A percentile compares a stretch with the other conserved stretches of the same genome.
Conservation (phyloP, 495 filamentous ascomycete species). For the Xylaria telfairii region DNA sequence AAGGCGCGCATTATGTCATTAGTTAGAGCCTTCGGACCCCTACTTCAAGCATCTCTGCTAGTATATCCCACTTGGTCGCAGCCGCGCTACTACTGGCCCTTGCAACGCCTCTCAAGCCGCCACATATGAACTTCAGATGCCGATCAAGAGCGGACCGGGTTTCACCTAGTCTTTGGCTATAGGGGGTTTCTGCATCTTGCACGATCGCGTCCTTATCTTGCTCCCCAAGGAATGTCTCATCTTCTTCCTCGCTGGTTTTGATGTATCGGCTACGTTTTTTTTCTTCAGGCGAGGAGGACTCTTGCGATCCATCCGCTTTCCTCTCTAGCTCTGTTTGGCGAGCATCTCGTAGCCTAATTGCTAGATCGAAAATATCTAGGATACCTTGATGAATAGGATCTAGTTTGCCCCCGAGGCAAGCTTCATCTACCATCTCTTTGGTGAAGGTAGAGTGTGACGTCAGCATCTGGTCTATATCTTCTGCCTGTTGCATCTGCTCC, state of each 20-base stretch:
- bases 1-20: slow-evolving; percentile 8
- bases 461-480: slow-evolving; percentile 85
- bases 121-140: slow-evolving; percentile 59
- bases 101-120: slow-evolving; percentile 62
- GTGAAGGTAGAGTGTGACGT: slow-evolving; percentile 69
- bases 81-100: slow-evolving; percentile 60
- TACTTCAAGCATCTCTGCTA: slow-evolving; percentile 65
- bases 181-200: slow-evolving; percentile 43
- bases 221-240: slow-evolving; percentile 42
- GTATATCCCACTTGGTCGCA: slow-evolving; percentile 60
- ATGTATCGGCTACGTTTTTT: slow-evolving; percentile 36
- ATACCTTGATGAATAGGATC: slow-evolving; percentile 69
- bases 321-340: slow-evolving; percentile 48
- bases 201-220: slow-evolving; percentile 35
- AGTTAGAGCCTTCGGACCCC: slow-evolving; percentile 44
- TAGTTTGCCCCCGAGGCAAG: slow-evolving; percentile 69
- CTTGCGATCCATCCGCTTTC: slow-evolving; percentile 47
- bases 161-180: slow-evolving; percentile 47
- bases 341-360: slow-evolving; percentile 56
- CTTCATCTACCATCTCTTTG: slow-evolving; percentile 64
- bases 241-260: slow-evolving; percentile 48
- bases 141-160: slow-evolving; percentile 57
- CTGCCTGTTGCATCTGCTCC: slow-evolving; percentile 59
- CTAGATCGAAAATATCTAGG: slow-evolving; percentile 66
- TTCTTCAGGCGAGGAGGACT: slow-evolving; percentile 40